Evolutionary conservation across 2,329 filamentous ascomycete genomes (phyloP).

Genomic region (Alternaria dauci): DNA sequence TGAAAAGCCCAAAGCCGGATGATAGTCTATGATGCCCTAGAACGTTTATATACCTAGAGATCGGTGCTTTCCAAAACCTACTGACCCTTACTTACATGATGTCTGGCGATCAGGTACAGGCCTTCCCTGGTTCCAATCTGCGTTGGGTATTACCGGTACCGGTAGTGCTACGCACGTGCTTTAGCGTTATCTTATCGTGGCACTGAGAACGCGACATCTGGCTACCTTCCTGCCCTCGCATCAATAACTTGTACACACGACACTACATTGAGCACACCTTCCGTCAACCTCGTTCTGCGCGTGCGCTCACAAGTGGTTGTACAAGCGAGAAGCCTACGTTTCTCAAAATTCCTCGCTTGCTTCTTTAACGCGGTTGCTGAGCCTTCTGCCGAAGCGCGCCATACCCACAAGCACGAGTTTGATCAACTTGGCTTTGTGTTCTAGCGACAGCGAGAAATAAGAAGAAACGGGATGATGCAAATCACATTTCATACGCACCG

Average conservation of each 20-base stretch:
- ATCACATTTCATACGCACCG: background rate
- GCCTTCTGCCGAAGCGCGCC: background rate
- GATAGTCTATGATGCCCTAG: background rate
- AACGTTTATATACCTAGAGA: slow-evolving; percentile 4
- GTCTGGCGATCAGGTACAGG: background rate
- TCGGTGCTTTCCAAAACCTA: too few relatives aligned
- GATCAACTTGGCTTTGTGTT: background rate
- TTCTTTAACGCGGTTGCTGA: background rate
- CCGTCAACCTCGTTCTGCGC: background rate
- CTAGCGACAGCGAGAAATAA: background rate
- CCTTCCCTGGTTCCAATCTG: background rate
- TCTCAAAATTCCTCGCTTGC: background rate
- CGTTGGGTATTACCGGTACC: background rate
- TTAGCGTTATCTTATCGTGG: slow-evolving; percentile 1
- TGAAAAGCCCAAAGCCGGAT: background rate
- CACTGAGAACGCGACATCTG: background rate
- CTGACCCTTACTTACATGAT: too few relatives aligned
- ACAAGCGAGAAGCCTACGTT: background rate
- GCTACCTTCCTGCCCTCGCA: background rate
- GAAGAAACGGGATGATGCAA: background rate
- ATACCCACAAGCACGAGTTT: background rate
- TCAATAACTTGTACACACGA: background rate
- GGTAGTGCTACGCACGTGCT: slow-evolving; percentile 10
- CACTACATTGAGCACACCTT: background rate
- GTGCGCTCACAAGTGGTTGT: background rate